Base-by-base conservation (phyloP, 495 filamentous ascomycete species). In the Opeltia flavorubescens region DNA sequence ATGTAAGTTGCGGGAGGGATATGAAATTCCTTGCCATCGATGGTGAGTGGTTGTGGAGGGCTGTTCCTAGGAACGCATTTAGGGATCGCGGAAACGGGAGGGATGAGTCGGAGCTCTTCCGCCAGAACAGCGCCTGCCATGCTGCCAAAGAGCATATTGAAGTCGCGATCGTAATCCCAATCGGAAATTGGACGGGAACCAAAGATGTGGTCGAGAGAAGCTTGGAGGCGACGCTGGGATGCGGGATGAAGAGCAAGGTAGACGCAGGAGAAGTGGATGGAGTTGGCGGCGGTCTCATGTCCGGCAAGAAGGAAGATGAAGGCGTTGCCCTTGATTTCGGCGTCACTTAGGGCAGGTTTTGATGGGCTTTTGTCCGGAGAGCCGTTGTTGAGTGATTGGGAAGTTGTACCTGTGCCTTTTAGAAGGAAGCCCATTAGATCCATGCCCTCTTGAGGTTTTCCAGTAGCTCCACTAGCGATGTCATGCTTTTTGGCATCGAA, bases 261-360 rank as follows among this genome's bases (percentile, higher is more conserved):
- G 38, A 80, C 39, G 1, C 84, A 59, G 12, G 71, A 62, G 55
- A 77, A 83, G 55, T 84, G 78, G 8, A 82, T 60, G 1, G 69
- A 68, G 59, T 83, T 83, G 39, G 81, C 80, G 3, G 78, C 76
- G 1, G 82, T 82, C 56, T 85, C 82, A 58, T 86, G 82, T 18
- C 82, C 82, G 1, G 82, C 81, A 12, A 85, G 64, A 33, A 78
- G 72, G 58, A 83, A 78, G 53, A 84, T 72, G 59, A 83, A 86
- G 9, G 78, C 74, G 54, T 86, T 83, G 26, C 77, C 78, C 21
- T 82, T 65, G 51, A 86, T 77, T 39, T 84, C 80, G 13, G 63
- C 61, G 51, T 79, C 70, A 3, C 59, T 60, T 9, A 80, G 54
- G 25, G 63, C 45, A 43, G 62, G 62, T 33, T 55, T 62, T 26